Evolutionary conservation across 345 rosid genomes (phyloP).

Genomic region (thale cress (Arabidopsis thaliana)): TAIR10.1 NC_003076.8:9483001-9483500

Average conservation of each 20-base stretch:
- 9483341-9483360: conserved; percentile 4
- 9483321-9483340: conserved; percentile 7
- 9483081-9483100: too few species aligned
- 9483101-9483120: too few species aligned
- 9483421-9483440: background rate
- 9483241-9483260: background rate
- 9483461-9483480: background rate
- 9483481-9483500: background rate
- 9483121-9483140: background rate
- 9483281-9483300: background rate
- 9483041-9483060: background rate
- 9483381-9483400: background rate
- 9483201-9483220: background rate
- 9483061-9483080: too few species aligned
- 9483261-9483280: background rate
- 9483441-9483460: background rate
- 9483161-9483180: background rate
- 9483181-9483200: background rate
- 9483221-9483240: background rate
- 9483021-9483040: too few species aligned
- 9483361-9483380: background rate
- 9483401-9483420: background rate
- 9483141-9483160: too few species aligned
- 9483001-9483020: background rate
- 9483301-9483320: background rate